These are phyloP conservation scores for Ophiostoma australiae DNA, from an alignment of 2,329 filamentous ascomycete genomes.

Conservation along the genomic window DNA sequence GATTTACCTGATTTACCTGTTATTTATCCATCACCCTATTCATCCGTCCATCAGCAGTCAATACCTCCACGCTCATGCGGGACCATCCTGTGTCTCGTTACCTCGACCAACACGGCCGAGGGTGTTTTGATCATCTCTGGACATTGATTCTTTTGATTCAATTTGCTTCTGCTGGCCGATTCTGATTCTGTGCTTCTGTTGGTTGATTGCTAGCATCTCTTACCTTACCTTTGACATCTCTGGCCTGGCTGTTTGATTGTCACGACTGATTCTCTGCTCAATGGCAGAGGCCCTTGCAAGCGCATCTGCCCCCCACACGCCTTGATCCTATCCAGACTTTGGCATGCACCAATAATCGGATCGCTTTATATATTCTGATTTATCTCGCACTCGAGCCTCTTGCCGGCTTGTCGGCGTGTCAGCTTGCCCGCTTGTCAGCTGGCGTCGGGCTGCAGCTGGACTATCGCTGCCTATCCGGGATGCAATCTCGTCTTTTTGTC, in stretches of 20 bases:
- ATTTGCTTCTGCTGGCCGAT: not conserved
- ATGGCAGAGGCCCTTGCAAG: too few species aligned
- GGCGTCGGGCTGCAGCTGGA: not conserved
- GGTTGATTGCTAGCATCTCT: not conserved
- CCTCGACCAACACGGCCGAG: conserved; percentile 15
- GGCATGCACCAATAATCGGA: not conserved
- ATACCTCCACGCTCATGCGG: not conserved
- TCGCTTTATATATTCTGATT: too few species aligned
- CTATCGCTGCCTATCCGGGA: not conserved
- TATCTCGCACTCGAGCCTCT: too few species aligned
- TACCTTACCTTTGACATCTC: not conserved
- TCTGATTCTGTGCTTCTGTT: not conserved
- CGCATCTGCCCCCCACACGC: not conserved
- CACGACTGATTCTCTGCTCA: too few species aligned
- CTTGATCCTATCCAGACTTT: too few species aligned
- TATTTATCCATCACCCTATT: not conserved
- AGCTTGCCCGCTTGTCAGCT: not conserved
- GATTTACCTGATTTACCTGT: not conserved
- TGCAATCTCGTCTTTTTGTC: conserved; percentile 9
- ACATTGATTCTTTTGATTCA: not conserved
- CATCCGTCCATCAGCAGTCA: not conserved
- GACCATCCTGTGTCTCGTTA: conserved; percentile 8
- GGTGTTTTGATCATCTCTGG: not conserved
- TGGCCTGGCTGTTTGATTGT: not conserved
- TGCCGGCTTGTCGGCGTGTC: too few species aligned